A percentile compares a stretch with the other conserved stretches of the same genome.
phyloP scores from a whole-genome alignment of 768 basidiomycete species.

The Kwoniella dejecticola region DNA sequence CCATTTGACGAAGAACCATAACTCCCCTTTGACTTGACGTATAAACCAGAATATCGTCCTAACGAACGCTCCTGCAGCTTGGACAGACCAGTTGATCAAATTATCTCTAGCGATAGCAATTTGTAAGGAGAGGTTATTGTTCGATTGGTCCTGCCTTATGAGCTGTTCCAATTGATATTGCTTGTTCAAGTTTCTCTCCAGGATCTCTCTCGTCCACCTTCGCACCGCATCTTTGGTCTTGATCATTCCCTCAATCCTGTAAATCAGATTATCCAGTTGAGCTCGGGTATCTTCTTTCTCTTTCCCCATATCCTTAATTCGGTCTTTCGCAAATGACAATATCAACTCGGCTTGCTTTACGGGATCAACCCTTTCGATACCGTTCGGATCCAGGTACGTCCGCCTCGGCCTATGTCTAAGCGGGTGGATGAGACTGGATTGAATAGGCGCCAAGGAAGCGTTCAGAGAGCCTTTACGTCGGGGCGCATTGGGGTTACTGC shows the following conservation, averaged over 20 bases:
- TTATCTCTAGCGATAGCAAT: constrained; percentile 1
- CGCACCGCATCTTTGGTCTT: constrained; percentile 28
- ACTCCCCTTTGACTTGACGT: constrained; percentile 15
- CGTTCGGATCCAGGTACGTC: constrained; percentile 23
- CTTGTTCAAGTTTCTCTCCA: constrained; percentile 12
- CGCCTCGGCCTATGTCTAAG: constrained; percentile 21
- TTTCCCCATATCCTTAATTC: constrained; percentile 12
- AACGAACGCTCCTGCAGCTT: neutral
- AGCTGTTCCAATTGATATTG: constrained; percentile 14
- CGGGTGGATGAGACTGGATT: neutral
- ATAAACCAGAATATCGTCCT: constrained; percentile 6
- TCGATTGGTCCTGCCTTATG: neutral
- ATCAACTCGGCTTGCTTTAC: constrained; percentile 21
- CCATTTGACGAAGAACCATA: constrained; percentile 7
- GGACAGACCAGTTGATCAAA: constrained; percentile 1
- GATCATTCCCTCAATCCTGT: constrained; percentile 24
- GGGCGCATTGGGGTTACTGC: neutral
- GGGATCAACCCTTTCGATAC: constrained; percentile 19
- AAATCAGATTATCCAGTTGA: constrained; percentile 19
- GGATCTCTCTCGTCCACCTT: constrained; percentile 18
- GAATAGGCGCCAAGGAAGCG: constrained; percentile 7
- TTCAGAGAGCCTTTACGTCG: constrained; percentile 8
- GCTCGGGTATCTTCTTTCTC: constrained; percentile 5
- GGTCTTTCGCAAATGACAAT: neutral
- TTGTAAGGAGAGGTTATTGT: neutral